Base-by-base conservation (phyloP, 352 stramenopile species). In the Pythium chondricola region DNA sequence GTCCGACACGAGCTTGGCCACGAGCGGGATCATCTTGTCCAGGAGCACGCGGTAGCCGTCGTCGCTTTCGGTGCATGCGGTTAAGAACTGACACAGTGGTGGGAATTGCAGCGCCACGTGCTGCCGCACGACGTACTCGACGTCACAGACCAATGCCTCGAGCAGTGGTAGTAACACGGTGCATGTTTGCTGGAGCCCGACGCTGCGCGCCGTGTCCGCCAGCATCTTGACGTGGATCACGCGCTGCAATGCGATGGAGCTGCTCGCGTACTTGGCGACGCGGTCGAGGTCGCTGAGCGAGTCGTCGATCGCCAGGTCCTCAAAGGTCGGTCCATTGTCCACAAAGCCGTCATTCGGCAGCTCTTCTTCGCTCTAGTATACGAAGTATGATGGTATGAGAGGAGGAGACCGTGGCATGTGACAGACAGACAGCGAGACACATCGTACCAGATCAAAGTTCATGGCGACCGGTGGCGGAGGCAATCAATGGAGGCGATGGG, bases 291-390 rank as follows among this genome's bases (percentile, higher is more conserved):
- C 78, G 51, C 82, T 96, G 22, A 99, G 69, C 36, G 95, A 97
- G 70, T 98, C 95, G 74, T 99, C 95, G 58, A 99, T 98, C 6
- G 95, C 96, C 33, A 99, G 74, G 69, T 99, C 95, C 71, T 99
- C 95, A 66, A 98, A 99, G n/a, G 91, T 97, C 18, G 90, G 87
- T 24, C 78, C 79, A 35, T 62, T 71, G 17, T 58, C 55, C 31
- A 51, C 42, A 25, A 57, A 36, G 43, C 56, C 52, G 30, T 48
- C 58, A 31, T 27, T 39, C 29, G 33, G 49, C 27, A 59, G 43
- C 20, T 63, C 54, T n/a, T 62, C 58, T 14, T 71, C 63, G 30
- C 43, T 49, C 51, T 61, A 26, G 4, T 17, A 22, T 8, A 41
- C 35, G 7, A 41, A 10, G 35, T n/a, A 33, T 6, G 8, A 33